Evolutionary conservation across 257 asterid genomes (phyloP).

Genomic region (Petunia secreta): DNA sequence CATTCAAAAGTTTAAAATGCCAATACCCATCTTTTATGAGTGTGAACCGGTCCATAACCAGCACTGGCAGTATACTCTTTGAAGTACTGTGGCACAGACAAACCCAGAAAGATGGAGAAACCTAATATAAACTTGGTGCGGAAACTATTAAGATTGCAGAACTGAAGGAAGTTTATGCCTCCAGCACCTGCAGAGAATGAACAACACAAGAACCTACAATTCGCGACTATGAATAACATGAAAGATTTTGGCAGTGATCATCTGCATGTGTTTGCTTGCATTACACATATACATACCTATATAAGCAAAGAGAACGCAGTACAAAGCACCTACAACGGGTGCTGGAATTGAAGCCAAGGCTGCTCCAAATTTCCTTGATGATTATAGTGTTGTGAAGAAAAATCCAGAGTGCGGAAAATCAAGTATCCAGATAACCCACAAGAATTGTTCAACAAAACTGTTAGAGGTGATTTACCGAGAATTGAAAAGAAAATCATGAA

Average conservation of each 20-base stretch:
- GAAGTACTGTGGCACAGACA: no score
- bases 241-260: not conserved
- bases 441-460: not conserved
- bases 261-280: not conserved
- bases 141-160: conserved; percentile 90
- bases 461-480: conserved; percentile 51
- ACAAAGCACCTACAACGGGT: conserved; percentile 79
- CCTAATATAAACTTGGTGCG: conserved; percentile 61
- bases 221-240: not conserved
- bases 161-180: conserved; percentile 80
- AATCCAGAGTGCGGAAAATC: not conserved
- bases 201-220: conserved; percentile 11
- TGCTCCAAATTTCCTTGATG: conserved; percentile 89
- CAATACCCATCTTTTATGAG: conserved; percentile 81
- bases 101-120: no score
- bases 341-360: conserved; percentile 91
- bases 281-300: conserved; percentile 53
- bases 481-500: conserved; percentile 92
- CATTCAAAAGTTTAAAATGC: no score
- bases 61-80: conserved; percentile 61
- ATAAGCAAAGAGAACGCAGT: conserved; percentile 83
- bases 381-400: not conserved
- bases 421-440: not conserved
- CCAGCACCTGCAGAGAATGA: conserved; percentile 54
- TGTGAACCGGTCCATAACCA: conserved; percentile 77